Conservation (phyloP, 2,329 filamentous ascomycete genomes). For the Epichloe scottii region DNA sequence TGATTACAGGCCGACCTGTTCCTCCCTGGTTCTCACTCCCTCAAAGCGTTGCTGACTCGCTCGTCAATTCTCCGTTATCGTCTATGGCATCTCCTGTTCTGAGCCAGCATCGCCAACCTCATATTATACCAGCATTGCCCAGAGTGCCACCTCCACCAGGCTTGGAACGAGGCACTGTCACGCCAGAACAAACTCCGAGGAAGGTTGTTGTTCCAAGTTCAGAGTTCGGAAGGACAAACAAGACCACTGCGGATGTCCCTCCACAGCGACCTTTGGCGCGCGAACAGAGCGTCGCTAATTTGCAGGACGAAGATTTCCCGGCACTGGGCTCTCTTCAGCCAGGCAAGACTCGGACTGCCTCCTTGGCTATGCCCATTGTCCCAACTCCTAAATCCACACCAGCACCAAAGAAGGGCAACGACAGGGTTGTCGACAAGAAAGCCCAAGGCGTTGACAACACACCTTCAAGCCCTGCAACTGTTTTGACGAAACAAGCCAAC, state of each 20-base stretch:
- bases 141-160: slow-evolving; percentile 14
- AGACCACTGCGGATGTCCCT: slow-evolving; percentile 31
- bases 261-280: slow-evolving; percentile 21
- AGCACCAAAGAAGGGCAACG: slow-evolving; percentile 18
- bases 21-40: slow-evolving; percentile 20
- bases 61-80: slow-evolving; percentile 3
- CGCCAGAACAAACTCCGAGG: slow-evolving; percentile 22
- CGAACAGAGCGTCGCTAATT: slow-evolving; percentile 12
- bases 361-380: slow-evolving; percentile 22
- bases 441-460: background rate
- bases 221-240: slow-evolving; percentile 31
- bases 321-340: slow-evolving; percentile 36
- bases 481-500: background rate
- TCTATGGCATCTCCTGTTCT: slow-evolving; percentile 12
- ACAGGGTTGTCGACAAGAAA: slow-evolving; percentile 19
- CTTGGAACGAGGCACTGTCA: slow-evolving; percentile 15
- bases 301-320: slow-evolving; percentile 53
- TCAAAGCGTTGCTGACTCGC: slow-evolving; percentile 2
- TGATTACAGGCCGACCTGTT: slow-evolving; percentile 13
- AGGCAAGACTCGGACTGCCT: slow-evolving; percentile 19
- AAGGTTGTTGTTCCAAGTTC: slow-evolving; percentile 15
- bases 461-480: background rate
- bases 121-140: slow-evolving; percentile 15
- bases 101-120: slow-evolving; percentile 9
- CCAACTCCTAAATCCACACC: slow-evolving; percentile 23